phyloP scores from a whole-genome alignment of 345 rosid genomes.

The Raphanus raphanistrum region DNA sequence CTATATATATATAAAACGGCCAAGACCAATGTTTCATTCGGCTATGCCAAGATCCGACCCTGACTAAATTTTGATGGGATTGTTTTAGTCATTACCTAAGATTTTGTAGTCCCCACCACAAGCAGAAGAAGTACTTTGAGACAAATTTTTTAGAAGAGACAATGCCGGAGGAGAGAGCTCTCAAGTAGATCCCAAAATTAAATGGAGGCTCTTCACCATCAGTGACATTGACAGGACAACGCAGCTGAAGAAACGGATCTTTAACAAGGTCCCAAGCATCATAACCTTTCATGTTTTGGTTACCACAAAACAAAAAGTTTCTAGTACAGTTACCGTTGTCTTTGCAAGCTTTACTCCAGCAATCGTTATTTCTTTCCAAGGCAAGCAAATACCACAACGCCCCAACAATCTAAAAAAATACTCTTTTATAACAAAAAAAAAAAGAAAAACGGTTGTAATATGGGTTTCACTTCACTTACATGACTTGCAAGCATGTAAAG shows the following conservation, averaged over 20 bases:
- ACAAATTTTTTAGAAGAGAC: constrained; percentile 69
- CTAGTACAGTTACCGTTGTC: constrained; percentile 31
- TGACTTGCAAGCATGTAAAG: constrained; percentile 98
- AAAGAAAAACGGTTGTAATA: background rate
- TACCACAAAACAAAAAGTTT: constrained; percentile 75
- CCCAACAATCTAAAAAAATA: constrained; percentile 66
- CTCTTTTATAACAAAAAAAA: background rate
- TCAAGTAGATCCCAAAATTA: constrained; percentile 73
- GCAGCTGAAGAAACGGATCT: constrained; percentile 29
- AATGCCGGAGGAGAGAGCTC: constrained; percentile 68
- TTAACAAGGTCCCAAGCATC: constrained; percentile 45
- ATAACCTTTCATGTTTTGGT: constrained; percentile 53
- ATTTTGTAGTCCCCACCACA: constrained; percentile 99
- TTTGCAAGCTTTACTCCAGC: constrained; percentile 67
- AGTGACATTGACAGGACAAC: constrained; percentile 40
- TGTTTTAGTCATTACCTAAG: constrained; percentile 53
- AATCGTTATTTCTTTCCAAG: constrained; percentile 74
- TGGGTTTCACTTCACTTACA: constrained; percentile 51
- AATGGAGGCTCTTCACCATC: constrained; percentile 52
- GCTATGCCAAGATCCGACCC: no score
- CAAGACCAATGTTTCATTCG: no score
- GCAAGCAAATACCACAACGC: constrained; percentile 95
- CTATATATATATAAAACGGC: no score
- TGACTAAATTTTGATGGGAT: background rate
- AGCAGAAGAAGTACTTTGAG: constrained; percentile 78